Base-by-base conservation (phyloP, 1,139 yeast genomes). In the Pichia sp. region DNA sequence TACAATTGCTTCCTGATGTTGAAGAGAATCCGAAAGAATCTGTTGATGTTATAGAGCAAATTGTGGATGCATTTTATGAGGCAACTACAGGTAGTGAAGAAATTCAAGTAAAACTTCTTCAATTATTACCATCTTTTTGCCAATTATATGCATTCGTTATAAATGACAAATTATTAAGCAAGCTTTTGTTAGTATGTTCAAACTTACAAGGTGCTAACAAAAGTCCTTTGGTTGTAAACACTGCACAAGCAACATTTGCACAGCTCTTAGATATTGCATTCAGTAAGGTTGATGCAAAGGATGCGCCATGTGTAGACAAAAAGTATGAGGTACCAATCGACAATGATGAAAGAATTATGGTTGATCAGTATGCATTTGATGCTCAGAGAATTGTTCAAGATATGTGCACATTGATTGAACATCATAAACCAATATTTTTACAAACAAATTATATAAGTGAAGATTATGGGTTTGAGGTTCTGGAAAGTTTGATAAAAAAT, bases 231-330 rank as follows among this genome's bases (percentile, higher is more conserved):
- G 95, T 91, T 4, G 71, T 77, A n/a, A 89, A 88, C 52, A 84
- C 97, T 0, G 96, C 96, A 0, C 78, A 86, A 36, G 98, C 97
- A 2, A 86, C 97, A 2, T 71, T 88, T 36, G 94, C 88, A 51
- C 97, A 91, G 58, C 63, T 91, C 35, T 73, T 88, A 39, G 76
- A 82, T 31, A 75, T 82, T 30, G 72, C 86, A 0, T 89, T 80
- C 58, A 96, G 88, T 45, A 73, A 79, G 43, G 72, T 77, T 4
- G 23, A 31, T 30, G 28, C 41, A 1, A 12, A n/a, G 5, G 21
- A 34, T 4, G 36, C 24, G 3, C 41, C 48, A 2, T 56, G 52
- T 5, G 24, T 43, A 1, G 52, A 55, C 1, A 53, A 53, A 18
- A 7, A 21, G 4, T 48, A 36, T 36, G 51, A 49, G 5, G 59